These are phyloP conservation scores for Yamadazyma sp. DNA, from an alignment of 805 yeast genomes.

Conservation along the genomic window DNA sequence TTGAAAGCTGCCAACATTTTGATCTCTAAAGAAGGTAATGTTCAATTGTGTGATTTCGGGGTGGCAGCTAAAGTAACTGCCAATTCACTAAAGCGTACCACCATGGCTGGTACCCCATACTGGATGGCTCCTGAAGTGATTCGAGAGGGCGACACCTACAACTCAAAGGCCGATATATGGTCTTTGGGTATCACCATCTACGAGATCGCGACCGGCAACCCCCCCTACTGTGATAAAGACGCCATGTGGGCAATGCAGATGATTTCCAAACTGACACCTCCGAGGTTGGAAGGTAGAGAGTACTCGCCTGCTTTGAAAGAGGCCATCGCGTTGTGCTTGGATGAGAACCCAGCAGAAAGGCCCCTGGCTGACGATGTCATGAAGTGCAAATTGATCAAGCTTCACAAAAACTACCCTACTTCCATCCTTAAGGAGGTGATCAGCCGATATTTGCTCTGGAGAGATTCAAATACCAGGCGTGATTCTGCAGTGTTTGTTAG, in stretches of 20 bases:
- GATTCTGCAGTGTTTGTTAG: slow-evolving; percentile 44
- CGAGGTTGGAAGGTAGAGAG: slow-evolving; percentile 87
- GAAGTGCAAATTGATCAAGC: slow-evolving; percentile 69
- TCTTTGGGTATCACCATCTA: slow-evolving; percentile 91
- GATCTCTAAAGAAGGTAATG: slow-evolving; percentile 83
- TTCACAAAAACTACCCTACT: slow-evolving; percentile 61
- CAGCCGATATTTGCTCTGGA: slow-evolving; percentile 67
- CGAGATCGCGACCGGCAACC: slow-evolving; percentile 95
- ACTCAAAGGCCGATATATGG: slow-evolving; percentile 95
- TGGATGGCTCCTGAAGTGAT: slow-evolving; percentile 99
- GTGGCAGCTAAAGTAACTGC: slow-evolving; percentile 93
- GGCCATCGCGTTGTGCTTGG: slow-evolving; percentile 85
- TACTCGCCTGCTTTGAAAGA: slow-evolving; percentile 78
- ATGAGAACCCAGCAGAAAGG: slow-evolving; percentile 89
- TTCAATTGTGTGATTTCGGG: slow-evolving; percentile 94
- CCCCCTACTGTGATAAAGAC: slow-evolving; percentile 95
- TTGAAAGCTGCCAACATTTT: slow-evolving; percentile 94
- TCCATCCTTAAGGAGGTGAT: slow-evolving; percentile 69
- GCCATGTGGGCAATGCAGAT: slow-evolving; percentile 93
- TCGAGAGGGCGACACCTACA: slow-evolving; percentile 84
- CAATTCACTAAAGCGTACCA: slow-evolving; percentile 74
- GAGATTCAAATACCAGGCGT: slow-evolving; percentile 50
- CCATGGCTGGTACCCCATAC: slow-evolving; percentile 94
- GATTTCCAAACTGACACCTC: slow-evolving; percentile 91
- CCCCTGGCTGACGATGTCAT: slow-evolving; percentile 82